phyloP scores from a whole-genome alignment of 257 asterid species.

The Fraxinus americana region DNA sequence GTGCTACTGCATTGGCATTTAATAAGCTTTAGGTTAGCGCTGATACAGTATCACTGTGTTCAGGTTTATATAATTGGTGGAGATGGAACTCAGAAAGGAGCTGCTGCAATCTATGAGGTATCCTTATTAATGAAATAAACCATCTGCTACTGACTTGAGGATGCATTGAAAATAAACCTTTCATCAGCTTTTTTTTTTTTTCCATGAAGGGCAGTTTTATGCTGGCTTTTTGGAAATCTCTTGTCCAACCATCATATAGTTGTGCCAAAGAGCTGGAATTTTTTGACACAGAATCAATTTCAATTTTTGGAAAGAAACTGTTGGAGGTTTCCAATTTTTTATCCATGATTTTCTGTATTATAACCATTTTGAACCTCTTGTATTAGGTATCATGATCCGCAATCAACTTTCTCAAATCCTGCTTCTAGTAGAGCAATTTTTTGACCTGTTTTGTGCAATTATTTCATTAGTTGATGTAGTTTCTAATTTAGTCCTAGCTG shows the following conservation, averaged over 20 bases:
- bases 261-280: slow-evolving; percentile 9
- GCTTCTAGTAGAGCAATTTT: background rate
- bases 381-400: slow-evolving; percentile 2
- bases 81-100: slow-evolving; percentile 96
- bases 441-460: no score
- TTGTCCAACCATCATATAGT: background rate
- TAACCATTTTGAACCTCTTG: background rate
- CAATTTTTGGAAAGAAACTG: slow-evolving; percentile 11
- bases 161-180: background rate
- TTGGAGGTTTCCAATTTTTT: background rate
- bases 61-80: slow-evolving; percentile 99
- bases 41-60: slow-evolving; percentile 41
- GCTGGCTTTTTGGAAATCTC: background rate
- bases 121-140: slow-evolving; percentile 17
- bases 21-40: slow-evolving; percentile 30
- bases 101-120: slow-evolving; percentile 85
- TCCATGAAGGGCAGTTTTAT: background rate
- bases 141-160: background rate
- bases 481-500: background rate
- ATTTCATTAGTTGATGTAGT: background rate
- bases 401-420: background rate
- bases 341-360: background rate
- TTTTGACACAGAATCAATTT: background rate
- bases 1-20: slow-evolving; percentile 25
- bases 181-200: background rate